phyloP scores from a whole-genome alignment of 805 yeast genomes.

The Yarrowia osloensis region DNA sequence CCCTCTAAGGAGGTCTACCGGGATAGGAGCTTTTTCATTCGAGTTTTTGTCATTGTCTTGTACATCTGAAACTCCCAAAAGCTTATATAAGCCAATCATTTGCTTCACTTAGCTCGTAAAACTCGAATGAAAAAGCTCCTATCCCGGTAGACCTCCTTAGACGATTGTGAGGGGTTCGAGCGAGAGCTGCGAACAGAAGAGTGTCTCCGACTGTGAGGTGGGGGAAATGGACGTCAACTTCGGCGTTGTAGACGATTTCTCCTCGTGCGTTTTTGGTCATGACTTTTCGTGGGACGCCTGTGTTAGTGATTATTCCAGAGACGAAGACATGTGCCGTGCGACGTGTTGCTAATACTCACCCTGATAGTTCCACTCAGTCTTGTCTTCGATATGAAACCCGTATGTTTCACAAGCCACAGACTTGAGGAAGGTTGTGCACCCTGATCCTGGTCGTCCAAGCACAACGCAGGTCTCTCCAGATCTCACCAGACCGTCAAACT shows the following conservation, averaged over 20 bases:
- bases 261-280: constrained; percentile 59
- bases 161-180: constrained; percentile 65
- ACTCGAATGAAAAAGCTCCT: no score
- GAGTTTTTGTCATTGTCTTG: no score
- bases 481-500: constrained; percentile 57
- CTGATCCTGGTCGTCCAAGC: constrained; percentile 74
- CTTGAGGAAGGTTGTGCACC: constrained; percentile 68
- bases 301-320: background rate
- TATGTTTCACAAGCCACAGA: constrained; percentile 48
- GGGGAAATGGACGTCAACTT: constrained; percentile 67
- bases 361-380: constrained; percentile 52
- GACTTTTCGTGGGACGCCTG: constrained; percentile 49
- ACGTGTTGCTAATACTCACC: constrained; percentile 9
- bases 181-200: constrained; percentile 57
- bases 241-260: constrained; percentile 73
- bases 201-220: constrained; percentile 68
- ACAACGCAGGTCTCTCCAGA: constrained; percentile 72
- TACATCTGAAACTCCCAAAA: no score
- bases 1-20: no score
- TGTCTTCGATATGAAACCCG: constrained; percentile 55
- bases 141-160: no score
- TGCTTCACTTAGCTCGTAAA: no score
- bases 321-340: background rate
- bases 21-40: no score
- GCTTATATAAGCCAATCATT: no score